Conservation (phyloP, 805 yeast species). For the Barnettozyma pratensis region DNA sequence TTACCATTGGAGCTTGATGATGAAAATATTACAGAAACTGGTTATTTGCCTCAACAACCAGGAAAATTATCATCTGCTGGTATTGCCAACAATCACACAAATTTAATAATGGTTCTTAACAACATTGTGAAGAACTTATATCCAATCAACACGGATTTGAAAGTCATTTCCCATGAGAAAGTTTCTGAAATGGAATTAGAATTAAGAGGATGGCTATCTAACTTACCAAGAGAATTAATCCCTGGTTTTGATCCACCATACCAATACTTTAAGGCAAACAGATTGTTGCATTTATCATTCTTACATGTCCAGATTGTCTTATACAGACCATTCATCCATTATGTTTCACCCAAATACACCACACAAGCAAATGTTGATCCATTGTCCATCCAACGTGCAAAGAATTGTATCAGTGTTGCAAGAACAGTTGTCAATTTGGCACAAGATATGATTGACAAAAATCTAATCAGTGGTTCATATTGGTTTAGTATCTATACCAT, state of each 20-base stretch:
- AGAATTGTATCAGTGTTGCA: constrained; percentile 80
- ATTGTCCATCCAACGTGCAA: constrained; percentile 65
- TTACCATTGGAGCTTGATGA: constrained; percentile 83
- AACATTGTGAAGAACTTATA: constrained; percentile 65
- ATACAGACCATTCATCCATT: constrained; percentile 86
- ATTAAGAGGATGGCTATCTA: constrained; percentile 65
- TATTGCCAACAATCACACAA: constrained; percentile 83
- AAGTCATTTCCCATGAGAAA: constrained; percentile 25
- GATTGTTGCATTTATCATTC: constrained; percentile 65
- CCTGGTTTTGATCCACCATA: constrained; percentile 68
- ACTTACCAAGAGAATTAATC: constrained; percentile 63
- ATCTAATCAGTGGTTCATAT: constrained; percentile 75
- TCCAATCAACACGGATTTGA: constrained; percentile 47
- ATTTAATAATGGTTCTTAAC: constrained; percentile 61
- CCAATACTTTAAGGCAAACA: constrained; percentile 63
- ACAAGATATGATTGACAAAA: constrained; percentile 68
- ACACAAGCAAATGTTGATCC: constrained; percentile 40
- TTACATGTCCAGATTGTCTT: constrained; percentile 75
- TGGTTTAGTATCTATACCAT: constrained; percentile 91
- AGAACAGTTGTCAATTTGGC: constrained; percentile 77
- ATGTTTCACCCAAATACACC: constrained; percentile 53
- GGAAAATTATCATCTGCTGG: constrained; percentile 64
- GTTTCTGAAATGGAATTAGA: constrained; percentile 65
- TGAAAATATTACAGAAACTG: constrained; percentile 71
- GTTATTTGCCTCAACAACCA: constrained; percentile 43